Evolutionary conservation across 257 asterid genomes (phyloP).

Genomic region (Thymus quinquecostatus): DNA sequence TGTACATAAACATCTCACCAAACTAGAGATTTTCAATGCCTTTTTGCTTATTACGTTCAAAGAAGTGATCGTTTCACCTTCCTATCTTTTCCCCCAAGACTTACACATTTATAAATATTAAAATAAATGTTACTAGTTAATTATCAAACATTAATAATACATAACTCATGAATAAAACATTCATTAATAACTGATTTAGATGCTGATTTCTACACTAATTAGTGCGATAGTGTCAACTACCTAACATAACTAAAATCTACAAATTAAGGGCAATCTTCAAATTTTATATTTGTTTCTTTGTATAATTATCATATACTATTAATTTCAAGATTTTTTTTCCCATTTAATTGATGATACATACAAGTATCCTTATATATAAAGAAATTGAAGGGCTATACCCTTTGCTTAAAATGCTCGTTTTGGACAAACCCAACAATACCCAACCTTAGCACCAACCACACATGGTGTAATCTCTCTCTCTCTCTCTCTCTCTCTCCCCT

Average conservation of each 20-base stretch:
- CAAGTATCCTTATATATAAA: constrained; percentile 5
- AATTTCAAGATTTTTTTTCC: constrained; percentile 8
- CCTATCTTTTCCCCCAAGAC: constrained; percentile 54
- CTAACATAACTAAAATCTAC: constrained; percentile 23
- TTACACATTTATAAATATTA: not conserved
- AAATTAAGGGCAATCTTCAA: constrained; percentile 1
- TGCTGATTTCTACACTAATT: not conserved
- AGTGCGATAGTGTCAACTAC: not conserved
- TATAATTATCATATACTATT: not conserved
- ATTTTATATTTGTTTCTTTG: constrained; percentile 10
- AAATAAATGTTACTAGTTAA: not conserved
- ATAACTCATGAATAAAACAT: not conserved
- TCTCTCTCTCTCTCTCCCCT: constrained; percentile 42
- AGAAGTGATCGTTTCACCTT: constrained; percentile 56
- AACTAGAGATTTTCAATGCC: constrained; percentile 28
- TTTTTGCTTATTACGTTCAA: constrained; percentile 42
- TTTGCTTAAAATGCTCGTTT: constrained; percentile 47
- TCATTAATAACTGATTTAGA: not conserved
- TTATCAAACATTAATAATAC: constrained; percentile 18
- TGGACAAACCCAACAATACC: constrained; percentile 30
- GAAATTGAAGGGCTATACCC: not conserved
- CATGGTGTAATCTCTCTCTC: constrained; percentile 2
- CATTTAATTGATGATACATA: constrained; percentile 11
- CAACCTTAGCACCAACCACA: constrained; percentile 37
- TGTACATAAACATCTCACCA: constrained; percentile 44